Conservation (phyloP, 257 asterid species). For the Solanum commersonii region DNA sequence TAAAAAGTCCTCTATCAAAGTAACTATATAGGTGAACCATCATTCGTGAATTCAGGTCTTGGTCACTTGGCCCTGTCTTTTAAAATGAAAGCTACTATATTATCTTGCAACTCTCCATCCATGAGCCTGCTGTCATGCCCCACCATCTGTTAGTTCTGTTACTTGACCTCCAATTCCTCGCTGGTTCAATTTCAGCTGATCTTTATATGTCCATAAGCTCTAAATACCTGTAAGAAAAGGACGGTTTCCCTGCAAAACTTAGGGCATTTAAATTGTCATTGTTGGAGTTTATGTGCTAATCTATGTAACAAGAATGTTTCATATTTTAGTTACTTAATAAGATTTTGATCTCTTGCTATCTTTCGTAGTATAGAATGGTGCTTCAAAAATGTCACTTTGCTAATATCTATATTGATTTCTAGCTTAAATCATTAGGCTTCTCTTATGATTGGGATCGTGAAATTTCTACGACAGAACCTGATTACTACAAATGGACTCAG, state of each 20-base stretch:
- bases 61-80: background rate
- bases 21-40: background rate
- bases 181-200: background rate
- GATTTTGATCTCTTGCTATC: background rate
- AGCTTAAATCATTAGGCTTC: slow-evolving; percentile 91
- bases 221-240: background rate
- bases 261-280: background rate
- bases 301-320: background rate
- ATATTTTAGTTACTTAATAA: background rate
- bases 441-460: slow-evolving; percentile 99
- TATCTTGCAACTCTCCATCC: background rate
- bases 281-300: background rate
- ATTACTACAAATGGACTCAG: slow-evolving; percentile 93
- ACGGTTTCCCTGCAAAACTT: background rate
- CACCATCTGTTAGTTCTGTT: background rate
- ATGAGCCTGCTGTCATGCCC: background rate
- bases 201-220: background rate
- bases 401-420: slow-evolving; percentile 27
- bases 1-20: background rate
- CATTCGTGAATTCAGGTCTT: background rate
- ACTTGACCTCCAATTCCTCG: background rate
- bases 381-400: background rate
- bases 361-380: background rate
- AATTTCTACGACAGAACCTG: slow-evolving; percentile 94
- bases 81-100: background rate